Evolutionary conservation across 352 stramenopile species (phyloP), one percentile per base, ranked within the genome.

Genomic region (Pythium sukuiense): DNA sequence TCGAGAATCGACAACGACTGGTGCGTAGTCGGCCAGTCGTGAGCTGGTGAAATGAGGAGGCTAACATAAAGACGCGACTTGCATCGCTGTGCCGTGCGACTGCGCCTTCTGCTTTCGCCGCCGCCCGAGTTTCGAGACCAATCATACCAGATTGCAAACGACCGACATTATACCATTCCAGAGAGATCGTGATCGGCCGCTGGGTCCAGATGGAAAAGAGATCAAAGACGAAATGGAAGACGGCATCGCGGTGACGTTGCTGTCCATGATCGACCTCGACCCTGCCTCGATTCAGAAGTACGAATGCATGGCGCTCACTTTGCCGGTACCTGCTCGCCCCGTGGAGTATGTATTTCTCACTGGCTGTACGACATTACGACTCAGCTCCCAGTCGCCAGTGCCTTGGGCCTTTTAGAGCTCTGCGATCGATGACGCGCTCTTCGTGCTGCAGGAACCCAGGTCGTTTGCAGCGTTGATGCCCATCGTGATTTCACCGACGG

Each of bases 251-350:
- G 72, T 72, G 7, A 85, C 84, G n/a, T 64, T 94, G 29, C 52
- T 94, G 35, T 74, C 86, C 2, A 92, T 94, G 86, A 86, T 92
- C 58, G 86, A 94, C 37, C 70, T 92, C 14, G 86, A 92, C 50
- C 79, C 76, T 20, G 57, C 75, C 9, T 81, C 67, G 24, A 88
- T 94, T 26, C 82, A 90, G 65, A 80, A 81, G 9, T 77, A 90
- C 13, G 86, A 94, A 37, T 79, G 81, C 52, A 73, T 88, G 63
- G 84, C 84, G 0, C 71, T 73, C 32, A 65, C 81, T 3, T 70
- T 92, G 20, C 83, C 85, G 8, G 61, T 60, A 6, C 79, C 81
- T 0, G 59, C 78, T 0, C 77, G 79, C 1, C 72, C 73, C 1
- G 45, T 69, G 12, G 83, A 89, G 29, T 93, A 83, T 83, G 61